Evolutionary conservation across 2,329 filamentous ascomycete genomes (phyloP).

Genomic region (Trichoderma pleuroti): DNA sequence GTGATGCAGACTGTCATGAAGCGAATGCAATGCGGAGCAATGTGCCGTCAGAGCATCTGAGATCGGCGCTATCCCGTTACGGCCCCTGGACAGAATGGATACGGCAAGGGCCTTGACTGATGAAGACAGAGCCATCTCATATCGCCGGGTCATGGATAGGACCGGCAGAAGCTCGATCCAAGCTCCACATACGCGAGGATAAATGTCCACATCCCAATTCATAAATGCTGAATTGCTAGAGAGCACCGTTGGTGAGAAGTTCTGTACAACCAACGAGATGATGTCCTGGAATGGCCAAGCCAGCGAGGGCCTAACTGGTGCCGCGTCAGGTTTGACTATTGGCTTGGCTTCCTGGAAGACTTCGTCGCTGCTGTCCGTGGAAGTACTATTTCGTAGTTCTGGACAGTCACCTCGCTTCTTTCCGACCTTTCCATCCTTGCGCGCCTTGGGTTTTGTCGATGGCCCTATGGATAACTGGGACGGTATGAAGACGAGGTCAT

Average conservation of each 20-base stretch:
- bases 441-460: not conserved
- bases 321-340: not conserved
- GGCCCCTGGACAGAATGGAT: constrained; percentile 28
- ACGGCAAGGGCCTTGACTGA: constrained; percentile 35
- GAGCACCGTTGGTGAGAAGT: not conserved
- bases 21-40: constrained; percentile 28
- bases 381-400: not conserved
- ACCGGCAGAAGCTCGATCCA: constrained; percentile 39
- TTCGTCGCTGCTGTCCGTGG: not conserved
- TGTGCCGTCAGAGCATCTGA: constrained; percentile 30
- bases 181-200: constrained; percentile 38
- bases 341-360: not conserved
- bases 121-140: constrained; percentile 26
- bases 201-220: constrained; percentile 21
- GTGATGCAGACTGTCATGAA: constrained; percentile 24
- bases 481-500: constrained; percentile 26
- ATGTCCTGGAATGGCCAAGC: constrained; percentile 27
- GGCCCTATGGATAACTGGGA: not conserved
- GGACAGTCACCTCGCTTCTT: not conserved
- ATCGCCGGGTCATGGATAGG: constrained; percentile 24
- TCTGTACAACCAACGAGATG: constrained; percentile 25
- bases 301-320: not conserved
- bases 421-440: not conserved
- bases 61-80: constrained; percentile 22
- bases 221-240: not conserved